Evolutionary conservation across 1,284 basidiomycete species (phyloP), one percentile per base, ranked within the genome.

Genomic region (Ustilago tritici): DNA sequence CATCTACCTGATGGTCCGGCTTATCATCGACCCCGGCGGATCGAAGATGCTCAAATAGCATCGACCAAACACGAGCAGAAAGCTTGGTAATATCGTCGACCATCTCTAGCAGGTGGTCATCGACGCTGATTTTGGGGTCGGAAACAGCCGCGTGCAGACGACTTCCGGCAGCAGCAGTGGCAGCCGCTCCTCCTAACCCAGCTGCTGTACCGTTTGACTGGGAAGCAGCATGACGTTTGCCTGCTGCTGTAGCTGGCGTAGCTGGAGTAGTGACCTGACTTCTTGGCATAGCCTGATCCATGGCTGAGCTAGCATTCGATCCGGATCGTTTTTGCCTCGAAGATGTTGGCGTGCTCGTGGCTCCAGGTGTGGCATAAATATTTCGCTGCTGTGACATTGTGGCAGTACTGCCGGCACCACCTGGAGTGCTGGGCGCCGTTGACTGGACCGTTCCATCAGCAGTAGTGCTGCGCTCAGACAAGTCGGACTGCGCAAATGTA

Each of bases 1-100:
- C 62, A n/a, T 65, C 63, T 8, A 54, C 34, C 28, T 56, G 9
- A 38, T 36, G 31, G n/a, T 31, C n/a, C 2, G 55, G 31, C 35
- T 69, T 40, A 9, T 50, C 58, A 12, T 66, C 66, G 6, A 76
- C 56, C 3, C 71, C 70, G 11, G 71, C 50, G 31, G 66, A 64
- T 10, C 56, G 56, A 2, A 83, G 72, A 56, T 83, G 71, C 9
- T 67, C 76, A 28, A 81, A 73, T 53, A 85, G 70, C 38, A 76
- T 56, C 14, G 71, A 71, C 83, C 84, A 85, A 0, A 82, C 76
- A 8, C 57, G 56, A 12, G 68, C 66, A 5, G 84, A 77, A n/a
- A 75, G 59, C 12, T 73, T 71, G 23, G 84, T 84, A 35, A 83
- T 77, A 43, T 81, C 70, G 41, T 77, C 71, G 17, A 84, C 59